A percentile compares a stretch with the other conserved stretches of the same genome.
phyloP scores from a whole-genome alignment of 2,329 filamentous ascomycete genomes.

The Trichoderma sp. region DNA sequence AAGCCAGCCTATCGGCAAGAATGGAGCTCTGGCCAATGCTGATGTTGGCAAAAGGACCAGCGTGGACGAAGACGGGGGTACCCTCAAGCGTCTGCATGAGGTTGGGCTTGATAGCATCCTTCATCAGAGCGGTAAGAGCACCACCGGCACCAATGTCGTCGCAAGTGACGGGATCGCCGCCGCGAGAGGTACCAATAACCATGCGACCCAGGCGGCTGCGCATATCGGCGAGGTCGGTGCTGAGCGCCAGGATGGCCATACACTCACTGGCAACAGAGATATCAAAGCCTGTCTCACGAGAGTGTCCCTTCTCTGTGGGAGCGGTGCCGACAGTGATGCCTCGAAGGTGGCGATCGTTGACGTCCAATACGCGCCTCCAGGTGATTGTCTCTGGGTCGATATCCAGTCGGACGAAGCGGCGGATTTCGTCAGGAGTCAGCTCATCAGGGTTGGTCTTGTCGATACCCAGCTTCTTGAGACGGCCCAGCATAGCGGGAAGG shows the following conservation, averaged over 20 bases:
- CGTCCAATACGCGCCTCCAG: constrained; percentile 93
- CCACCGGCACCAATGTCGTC: constrained; percentile 94
- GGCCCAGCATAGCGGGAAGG: constrained; percentile 85
- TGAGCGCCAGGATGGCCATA: constrained; percentile 96
- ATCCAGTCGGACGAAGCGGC: constrained; percentile 86
- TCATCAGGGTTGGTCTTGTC: constrained; percentile 92
- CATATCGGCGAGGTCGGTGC: constrained; percentile 84
- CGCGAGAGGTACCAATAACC: constrained; percentile 86
- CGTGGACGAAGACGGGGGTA: constrained; percentile 96
- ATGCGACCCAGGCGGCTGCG: constrained; percentile 91
- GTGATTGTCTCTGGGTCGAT: constrained; percentile 98
- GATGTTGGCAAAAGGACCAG: constrained; percentile 97
- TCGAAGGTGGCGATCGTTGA: constrained; percentile 93
- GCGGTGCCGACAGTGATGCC: constrained; percentile 87
- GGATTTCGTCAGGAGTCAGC: constrained; percentile 85
- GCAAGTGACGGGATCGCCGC: constrained; percentile 89
- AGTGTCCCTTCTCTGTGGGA: constrained; percentile 85
- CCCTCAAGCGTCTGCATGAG: constrained; percentile 98
- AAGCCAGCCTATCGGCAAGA: constrained; percentile 88
- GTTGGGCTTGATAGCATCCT: constrained; percentile 98
- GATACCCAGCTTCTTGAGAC: constrained; percentile 93
- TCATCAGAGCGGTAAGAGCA: constrained; percentile 92
- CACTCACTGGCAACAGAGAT: constrained; percentile 97
- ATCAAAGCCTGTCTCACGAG: constrained; percentile 89
- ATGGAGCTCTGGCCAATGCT: constrained; percentile 96